Evolutionary conservation across 345 rosid species (phyloP).

Genomic region (Durio zibethinus): DNA sequence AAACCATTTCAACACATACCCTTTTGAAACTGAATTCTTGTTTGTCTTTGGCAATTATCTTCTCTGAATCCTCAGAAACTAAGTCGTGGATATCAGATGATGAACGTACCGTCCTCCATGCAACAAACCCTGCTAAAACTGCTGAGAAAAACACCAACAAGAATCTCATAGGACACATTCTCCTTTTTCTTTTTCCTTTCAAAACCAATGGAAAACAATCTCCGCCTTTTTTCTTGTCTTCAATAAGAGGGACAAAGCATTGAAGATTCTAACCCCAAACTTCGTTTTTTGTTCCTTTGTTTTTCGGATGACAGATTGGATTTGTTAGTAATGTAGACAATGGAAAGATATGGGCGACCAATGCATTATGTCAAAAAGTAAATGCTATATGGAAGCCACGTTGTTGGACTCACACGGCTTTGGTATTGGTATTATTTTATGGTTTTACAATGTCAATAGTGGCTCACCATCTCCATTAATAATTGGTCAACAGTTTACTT

Average conservation of each 20-base stretch:
- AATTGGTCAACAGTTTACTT: neutral
- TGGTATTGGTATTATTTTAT: neutral
- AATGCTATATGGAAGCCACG: neutral
- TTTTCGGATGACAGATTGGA: neutral
- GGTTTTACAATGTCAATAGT: constrained; percentile 6
- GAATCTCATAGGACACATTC: constrained; percentile 86
- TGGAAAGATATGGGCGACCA: neutral
- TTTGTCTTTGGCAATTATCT: constrained; percentile 30
- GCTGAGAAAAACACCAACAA: constrained; percentile 89
- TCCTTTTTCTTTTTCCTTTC: neutral
- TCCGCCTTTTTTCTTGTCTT: neutral
- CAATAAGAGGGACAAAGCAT: neutral
- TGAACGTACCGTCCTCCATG: constrained; percentile 76
- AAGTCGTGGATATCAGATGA: constrained; percentile 41
- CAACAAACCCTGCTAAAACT: constrained; percentile 71
- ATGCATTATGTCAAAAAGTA: neutral
- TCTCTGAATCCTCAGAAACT: constrained; percentile 41
- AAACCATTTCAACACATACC: constrained; percentile 37
- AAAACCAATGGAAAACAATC: neutral
- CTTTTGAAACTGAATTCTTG: constrained; percentile 40
- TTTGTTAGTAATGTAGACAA: neutral
- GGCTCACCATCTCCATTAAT: neutral
- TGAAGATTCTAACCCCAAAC: neutral
- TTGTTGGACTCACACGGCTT: neutral
- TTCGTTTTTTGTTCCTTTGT: neutral